These are phyloP conservation scores for Flaveria trinervia DNA, from an alignment of 129 eudicot genomes.

Conservation along the genomic window DNA sequence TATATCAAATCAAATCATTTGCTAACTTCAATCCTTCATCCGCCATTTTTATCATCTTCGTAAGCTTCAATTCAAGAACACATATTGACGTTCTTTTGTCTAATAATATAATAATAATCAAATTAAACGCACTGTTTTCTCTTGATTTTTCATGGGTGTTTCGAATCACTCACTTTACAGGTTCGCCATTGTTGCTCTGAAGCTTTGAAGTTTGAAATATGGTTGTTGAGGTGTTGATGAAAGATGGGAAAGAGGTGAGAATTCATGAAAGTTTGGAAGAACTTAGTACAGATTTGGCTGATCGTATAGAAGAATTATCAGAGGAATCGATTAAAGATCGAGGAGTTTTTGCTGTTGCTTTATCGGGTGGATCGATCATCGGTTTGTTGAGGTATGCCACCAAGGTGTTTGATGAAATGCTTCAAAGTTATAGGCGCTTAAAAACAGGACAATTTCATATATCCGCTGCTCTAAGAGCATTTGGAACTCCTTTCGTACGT, in stretches of 20 bases:
- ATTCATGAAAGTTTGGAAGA: conserved; percentile 61
- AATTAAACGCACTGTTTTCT: too few species aligned
- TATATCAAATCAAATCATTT: conserved; percentile 37
- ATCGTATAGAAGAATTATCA: conserved; percentile 63
- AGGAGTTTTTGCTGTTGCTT: conserved; percentile 67
- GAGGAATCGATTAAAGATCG: conserved; percentile 62
- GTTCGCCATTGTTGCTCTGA: background rate
- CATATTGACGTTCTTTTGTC: too few species aligned
- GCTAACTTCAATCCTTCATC: conserved; percentile 29
- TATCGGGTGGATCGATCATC: conserved; percentile 82
- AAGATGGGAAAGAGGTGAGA: conserved; percentile 55
- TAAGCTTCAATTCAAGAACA: too few species aligned
- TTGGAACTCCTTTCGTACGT: too few species aligned
- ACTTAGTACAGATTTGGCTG: conserved; percentile 60
- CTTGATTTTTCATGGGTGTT: too few species aligned
- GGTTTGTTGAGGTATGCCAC: conserved; percentile 52
- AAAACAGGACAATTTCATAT: too few species aligned
- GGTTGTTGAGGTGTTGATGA: conserved; percentile 40
- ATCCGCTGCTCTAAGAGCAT: too few species aligned
- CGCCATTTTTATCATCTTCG: too few species aligned
- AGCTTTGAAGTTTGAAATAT: conserved; percentile 32
- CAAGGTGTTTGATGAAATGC: background rate
- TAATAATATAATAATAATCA: too few species aligned
- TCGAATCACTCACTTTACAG: background rate
- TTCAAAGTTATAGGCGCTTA: background rate